phyloP scores from a whole-genome alignment of 306 rosid species.

The Fragaria iinumae region DNA sequence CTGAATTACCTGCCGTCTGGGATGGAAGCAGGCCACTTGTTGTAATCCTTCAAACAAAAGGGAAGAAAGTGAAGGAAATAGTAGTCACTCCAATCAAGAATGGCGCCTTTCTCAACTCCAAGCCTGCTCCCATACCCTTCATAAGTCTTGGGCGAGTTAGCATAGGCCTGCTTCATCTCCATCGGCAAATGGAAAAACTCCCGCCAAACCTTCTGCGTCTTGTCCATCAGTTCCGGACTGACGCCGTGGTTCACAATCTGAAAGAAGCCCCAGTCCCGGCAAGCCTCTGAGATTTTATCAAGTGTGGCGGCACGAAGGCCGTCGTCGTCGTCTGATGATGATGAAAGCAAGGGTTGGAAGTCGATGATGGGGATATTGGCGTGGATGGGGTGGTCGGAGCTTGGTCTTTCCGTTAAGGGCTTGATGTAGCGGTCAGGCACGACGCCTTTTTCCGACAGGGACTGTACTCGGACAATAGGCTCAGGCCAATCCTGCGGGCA shows the following conservation, averaged over 20 bases:
- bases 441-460: constrained; percentile 53
- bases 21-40: constrained; percentile 58
- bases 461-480: constrained; percentile 75
- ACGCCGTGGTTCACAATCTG: constrained; percentile 73
- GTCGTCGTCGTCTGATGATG: background rate
- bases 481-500: constrained; percentile 76
- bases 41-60: constrained; percentile 44
- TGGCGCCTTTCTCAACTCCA: constrained; percentile 70
- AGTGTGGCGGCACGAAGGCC: constrained; percentile 17
- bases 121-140: constrained; percentile 89
- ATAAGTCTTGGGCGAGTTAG: constrained; percentile 73
- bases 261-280: constrained; percentile 74
- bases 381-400: background rate
- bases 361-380: constrained; percentile 71
- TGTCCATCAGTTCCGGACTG: constrained; percentile 48
- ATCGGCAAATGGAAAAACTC: constrained; percentile 62
- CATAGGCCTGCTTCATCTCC: constrained; percentile 59
- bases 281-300: constrained; percentile 47
- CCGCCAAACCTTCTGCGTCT: constrained; percentile 50
- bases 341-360: constrained; percentile 30
- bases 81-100: constrained; percentile 92
- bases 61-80: constrained; percentile 80
- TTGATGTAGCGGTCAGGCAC: constrained; percentile 73
- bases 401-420: constrained; percentile 39
- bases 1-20: constrained; percentile 39